These are phyloP conservation scores for Candida nitratophila DNA, from an alignment of 805 yeast genomes.

Conservation along the genomic window DNA sequence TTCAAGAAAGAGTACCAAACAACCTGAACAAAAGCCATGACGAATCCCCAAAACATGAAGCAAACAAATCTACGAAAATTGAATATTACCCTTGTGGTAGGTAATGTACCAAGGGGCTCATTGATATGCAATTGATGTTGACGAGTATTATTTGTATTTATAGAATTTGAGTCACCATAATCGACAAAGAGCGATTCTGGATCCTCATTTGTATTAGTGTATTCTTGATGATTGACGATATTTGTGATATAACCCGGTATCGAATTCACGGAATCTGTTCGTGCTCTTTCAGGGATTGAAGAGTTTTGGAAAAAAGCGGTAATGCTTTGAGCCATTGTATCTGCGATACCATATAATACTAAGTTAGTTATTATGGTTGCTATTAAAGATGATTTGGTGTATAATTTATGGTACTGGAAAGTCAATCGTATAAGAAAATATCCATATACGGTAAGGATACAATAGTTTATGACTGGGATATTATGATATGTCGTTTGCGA, in stretches of 20 bases:
- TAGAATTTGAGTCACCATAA: slow-evolving; percentile 19
- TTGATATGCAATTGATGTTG: no score
- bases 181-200: slow-evolving; percentile 25
- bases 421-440: slow-evolving; percentile 45
- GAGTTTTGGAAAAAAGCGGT: slow-evolving; percentile 19
- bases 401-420: slow-evolving; percentile 50
- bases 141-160: no score
- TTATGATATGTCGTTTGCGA: slow-evolving; percentile 27
- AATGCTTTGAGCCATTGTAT: slow-evolving; percentile 78
- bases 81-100: slow-evolving; percentile 27
- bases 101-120: no score
- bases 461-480: slow-evolving; percentile 51
- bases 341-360: slow-evolving; percentile 84
- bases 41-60: slow-evolving; percentile 82
- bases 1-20: slow-evolving; percentile 86
- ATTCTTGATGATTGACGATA: slow-evolving; percentile 6
- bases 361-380: slow-evolving; percentile 78
- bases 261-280: background rate
- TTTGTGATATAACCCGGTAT: background rate
- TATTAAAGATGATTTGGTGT: slow-evolving; percentile 57
- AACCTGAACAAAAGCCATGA: slow-evolving; percentile 76
- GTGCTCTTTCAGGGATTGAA: background rate
- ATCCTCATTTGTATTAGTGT: slow-evolving; percentile 1
- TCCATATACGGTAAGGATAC: slow-evolving; percentile 43
- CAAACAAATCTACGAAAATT: slow-evolving; percentile 66